These are phyloP conservation scores for Hanseniaspora pseudoguilliermondii DNA, from an alignment of 805 yeast genomes.

Conservation along the genomic window DNA sequence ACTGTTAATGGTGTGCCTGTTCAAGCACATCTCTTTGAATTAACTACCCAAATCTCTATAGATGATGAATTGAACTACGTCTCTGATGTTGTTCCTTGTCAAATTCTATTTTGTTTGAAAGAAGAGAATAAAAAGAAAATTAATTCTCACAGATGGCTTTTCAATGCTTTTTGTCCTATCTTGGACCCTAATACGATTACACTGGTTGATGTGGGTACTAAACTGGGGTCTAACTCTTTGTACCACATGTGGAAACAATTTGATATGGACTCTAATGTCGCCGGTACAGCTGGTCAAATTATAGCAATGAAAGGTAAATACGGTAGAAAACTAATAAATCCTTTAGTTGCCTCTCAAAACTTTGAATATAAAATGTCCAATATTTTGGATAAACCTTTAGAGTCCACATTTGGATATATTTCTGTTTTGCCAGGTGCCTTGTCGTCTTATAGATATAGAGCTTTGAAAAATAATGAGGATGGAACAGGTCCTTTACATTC, in stretches of 20 bases:
- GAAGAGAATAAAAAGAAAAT: constrained; percentile 87
- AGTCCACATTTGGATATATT: constrained; percentile 83
- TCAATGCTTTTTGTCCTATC: constrained; percentile 86
- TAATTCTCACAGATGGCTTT: constrained; percentile 95
- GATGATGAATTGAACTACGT: constrained; percentile 81
- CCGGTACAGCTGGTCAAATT: constrained; percentile 98
- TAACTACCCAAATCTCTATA: constrained; percentile 87
- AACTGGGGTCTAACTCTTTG: constrained; percentile 76
- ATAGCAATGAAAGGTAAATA: constrained; percentile 87
- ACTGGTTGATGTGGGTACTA: constrained; percentile 92
- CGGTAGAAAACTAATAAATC: constrained; percentile 70
- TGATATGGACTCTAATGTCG: constrained; percentile 90
- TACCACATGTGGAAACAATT: constrained; percentile 96
- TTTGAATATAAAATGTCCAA: constrained; percentile 97
- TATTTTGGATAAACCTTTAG: constrained; percentile 86
- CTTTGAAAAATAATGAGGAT: constrained; percentile 68
- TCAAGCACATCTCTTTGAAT: constrained; percentile 86
- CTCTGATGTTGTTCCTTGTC: constrained; percentile 91
- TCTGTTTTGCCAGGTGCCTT: constrained; percentile 91
- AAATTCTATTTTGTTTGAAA: constrained; percentile 79
- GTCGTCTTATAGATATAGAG: constrained; percentile 85
- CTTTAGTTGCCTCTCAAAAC: constrained; percentile 89
- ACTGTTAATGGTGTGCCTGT: constrained; percentile 85
- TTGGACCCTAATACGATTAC: constrained; percentile 84
- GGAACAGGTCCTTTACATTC: constrained; percentile 87